Evolutionary conservation across 345 rosid genomes (phyloP), one percentile per base, ranked within the genome.

Genomic region (Lumnitzera racemosa): DNA sequence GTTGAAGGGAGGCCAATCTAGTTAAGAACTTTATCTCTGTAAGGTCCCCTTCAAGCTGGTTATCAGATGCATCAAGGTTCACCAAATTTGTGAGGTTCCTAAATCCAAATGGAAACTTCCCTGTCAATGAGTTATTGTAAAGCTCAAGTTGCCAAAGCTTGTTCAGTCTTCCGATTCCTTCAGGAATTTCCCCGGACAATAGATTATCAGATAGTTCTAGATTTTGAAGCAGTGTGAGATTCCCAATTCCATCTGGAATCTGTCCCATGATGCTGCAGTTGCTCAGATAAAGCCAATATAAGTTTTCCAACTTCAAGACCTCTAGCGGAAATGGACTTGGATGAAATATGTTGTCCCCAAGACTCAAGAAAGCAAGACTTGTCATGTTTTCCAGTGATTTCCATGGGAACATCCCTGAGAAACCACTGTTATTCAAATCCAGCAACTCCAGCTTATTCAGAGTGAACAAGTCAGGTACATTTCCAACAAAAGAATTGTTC

Each of bases 381-480:
- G 79, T 71, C 11, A 89, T 73, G 56, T 72, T 67, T 36, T 71
- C 76, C 27, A 91, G 53, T 15, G 96, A 86, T 46, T 56, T 67
- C 98, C 98, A 91, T 0, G 89, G 96, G 49, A 88, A 86, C 46
- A 20, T 16, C 27, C 92, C 95, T 0, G 90, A 77, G 69, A 89
- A 59, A 17, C 96, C 95, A 3, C 85, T 81, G 16, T 52, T 66
- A 64, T 89, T 91, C 64, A 91, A 59, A 58, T 70, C 76, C 72
- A 91, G 54, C 65, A 80, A 51, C 64, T 55, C 73, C 67, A 91
- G 67, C 13, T 68, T 63, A 1, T 8, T 49, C 20, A 87, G 60
- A 10, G 72, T 61, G 51, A 85, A 76, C 72, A 87, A 79, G 11
- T 78, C 83, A 15, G 90, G 98, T 5, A 89, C 78, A 49, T 72